Conservation (phyloP, 2,329 filamentous ascomycete species). For the Beauveria scarabaeidicola region DNA sequence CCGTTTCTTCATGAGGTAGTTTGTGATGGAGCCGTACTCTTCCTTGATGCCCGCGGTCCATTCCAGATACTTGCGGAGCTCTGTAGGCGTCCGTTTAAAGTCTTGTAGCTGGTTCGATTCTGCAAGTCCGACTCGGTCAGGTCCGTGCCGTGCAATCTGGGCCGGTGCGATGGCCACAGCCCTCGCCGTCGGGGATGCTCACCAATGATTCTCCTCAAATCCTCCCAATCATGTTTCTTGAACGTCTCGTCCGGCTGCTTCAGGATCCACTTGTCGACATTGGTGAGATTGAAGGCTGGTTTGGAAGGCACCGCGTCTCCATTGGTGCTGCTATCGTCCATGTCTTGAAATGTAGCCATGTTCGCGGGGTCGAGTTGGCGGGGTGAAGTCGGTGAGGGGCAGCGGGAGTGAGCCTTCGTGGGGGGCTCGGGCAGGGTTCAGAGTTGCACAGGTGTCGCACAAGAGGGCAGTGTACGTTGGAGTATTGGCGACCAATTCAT, state of each 20-base stretch:
- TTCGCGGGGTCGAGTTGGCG: background rate
- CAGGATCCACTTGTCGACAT: constrained; percentile 48
- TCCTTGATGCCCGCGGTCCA: constrained; percentile 64
- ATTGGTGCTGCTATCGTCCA: constrained; percentile 30
- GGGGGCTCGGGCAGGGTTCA: background rate
- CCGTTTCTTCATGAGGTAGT: constrained; percentile 66
- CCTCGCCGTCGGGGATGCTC: constrained; percentile 17
- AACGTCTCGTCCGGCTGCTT: constrained; percentile 63
- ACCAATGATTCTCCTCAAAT: constrained; percentile 61
- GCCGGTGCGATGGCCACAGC: background rate
- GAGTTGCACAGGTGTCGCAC: background rate
- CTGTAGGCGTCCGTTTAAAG: constrained; percentile 72
- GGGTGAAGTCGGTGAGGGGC: constrained; percentile 8
- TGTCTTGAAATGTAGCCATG: constrained; percentile 16
- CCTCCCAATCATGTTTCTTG: constrained; percentile 62
- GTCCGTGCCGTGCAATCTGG: background rate
- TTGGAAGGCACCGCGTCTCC: constrained; percentile 22
- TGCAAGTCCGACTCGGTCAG: constrained; percentile 18
- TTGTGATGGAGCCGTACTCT: constrained; percentile 70
- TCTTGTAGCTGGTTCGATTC: constrained; percentile 56
- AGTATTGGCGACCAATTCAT: no score
- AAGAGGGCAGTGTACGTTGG: no score
- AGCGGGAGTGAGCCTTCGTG: background rate
- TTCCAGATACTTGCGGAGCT: constrained; percentile 69
- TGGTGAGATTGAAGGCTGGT: constrained; percentile 50